Base-by-base conservation (phyloP, 2,329 filamentous ascomycete species). In the Dichotomopilus funicola region DNA sequence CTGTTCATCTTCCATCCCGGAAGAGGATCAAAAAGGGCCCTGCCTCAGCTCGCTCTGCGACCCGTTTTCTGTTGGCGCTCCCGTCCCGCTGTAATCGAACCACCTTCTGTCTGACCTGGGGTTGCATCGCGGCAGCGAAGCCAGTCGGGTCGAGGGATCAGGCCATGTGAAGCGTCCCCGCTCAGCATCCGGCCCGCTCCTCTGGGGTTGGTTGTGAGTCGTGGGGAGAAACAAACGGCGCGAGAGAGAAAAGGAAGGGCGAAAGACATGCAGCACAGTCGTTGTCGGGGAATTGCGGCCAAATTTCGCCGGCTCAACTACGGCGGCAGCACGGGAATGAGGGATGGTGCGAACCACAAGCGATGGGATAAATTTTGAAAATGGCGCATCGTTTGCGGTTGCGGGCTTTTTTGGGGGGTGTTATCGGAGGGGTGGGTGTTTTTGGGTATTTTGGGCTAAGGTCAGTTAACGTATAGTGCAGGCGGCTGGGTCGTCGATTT, bases 251-350 rank as follows among this genome's bases (percentile, higher is more conserved):
- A 27, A 27, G 19, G 19, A 27, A 27, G 19, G 19, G 19, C 19
- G 19, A 27, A 27, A 27, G 13, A 42, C 36, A 41, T 58, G 56
- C 56, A 58, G 52, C 45, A 34, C 41, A 12, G 10, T 13, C 7
- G 9, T 49, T 11, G 41, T 56, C 61, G 61, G 61, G 61, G 60
- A 61, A 62, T 56, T 62, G 56, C 62, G 62, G 62, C 57, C 62
- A 51, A 63, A 61, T 59, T 58, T 27, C 36, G 12, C 54, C 60
- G 57, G 61, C 54, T 46, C 49, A 58, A 60, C 57, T 59, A 53
- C 58, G 59, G 10, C 40, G 11, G 61, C 47, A 57, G 13, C 45
- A 34, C 55, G 55, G 57, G 49, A 49, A 13, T 33, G 19, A 12
- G 33, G 37, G 47, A 43, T 40, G 51, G 54, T 34, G 50, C 19